A percentile compares a stretch with the other conserved stretches of the same genome.
These are phyloP conservation scores for Cicer bijugum DNA, from an alignment of 306 rosid species.

Conservation along the genomic window DNA sequence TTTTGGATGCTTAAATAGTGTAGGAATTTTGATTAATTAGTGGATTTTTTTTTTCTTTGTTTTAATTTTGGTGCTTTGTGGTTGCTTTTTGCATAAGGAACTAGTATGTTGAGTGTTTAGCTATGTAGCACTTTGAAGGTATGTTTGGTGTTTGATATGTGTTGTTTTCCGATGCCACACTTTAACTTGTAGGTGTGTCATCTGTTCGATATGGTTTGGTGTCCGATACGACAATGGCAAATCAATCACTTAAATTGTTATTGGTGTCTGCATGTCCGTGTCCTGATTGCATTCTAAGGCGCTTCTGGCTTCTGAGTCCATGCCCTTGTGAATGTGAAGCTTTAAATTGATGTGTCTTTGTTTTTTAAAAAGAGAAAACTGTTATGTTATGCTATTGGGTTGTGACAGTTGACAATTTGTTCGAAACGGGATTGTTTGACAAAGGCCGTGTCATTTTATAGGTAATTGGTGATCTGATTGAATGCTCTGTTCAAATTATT, in stretches of 20 bases:
- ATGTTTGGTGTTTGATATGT: too few relatives aligned
- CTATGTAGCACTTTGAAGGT: too few relatives aligned
- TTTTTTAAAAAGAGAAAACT: neutral
- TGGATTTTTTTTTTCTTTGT: neutral
- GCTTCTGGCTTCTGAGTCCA: too few relatives aligned
- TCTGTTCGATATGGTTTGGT: too few relatives aligned
- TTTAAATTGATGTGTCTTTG: constrained; percentile 2
- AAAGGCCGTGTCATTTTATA: constrained; percentile 7
- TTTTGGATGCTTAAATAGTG: constrained; percentile 30
- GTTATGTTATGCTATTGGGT: neutral
- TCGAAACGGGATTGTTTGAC: neutral
- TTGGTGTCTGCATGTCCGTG: too few relatives aligned
- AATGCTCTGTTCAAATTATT: constrained; percentile 19
- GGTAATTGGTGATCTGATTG: neutral
- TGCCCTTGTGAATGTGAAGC: neutral
- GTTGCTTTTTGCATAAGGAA: neutral
- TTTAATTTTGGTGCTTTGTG: neutral
- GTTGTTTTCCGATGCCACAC: too few relatives aligned
- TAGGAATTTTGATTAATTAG: neutral
- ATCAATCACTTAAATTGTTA: too few relatives aligned
- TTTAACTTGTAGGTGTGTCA: too few relatives aligned
- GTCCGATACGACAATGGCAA: too few relatives aligned
- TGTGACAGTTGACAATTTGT: constrained; percentile 3
- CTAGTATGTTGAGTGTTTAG: constrained; percentile 17
- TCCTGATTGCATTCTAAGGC: too few relatives aligned